Conservation (phyloP, 768 basidiomycete genomes). For the Daedaleopsis sinensis region DNA sequence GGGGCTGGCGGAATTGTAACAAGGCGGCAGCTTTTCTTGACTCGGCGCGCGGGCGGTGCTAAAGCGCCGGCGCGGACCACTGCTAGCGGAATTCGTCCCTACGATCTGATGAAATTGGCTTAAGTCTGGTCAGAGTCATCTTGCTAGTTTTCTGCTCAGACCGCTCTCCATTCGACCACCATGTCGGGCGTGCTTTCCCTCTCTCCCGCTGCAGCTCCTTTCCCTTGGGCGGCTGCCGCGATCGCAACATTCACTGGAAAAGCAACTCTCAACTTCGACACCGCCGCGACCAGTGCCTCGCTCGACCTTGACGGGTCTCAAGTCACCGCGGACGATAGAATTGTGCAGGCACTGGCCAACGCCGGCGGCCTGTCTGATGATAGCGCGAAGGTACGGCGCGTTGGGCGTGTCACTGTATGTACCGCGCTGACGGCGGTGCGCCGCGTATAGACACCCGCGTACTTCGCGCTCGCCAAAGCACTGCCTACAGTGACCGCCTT, state of each 20-base stretch:
- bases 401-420: not conserved
- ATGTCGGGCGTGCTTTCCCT: constrained; percentile 60
- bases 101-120: too few species aligned
- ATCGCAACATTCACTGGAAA: constrained; percentile 68
- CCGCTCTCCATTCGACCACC: constrained; percentile 1
- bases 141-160: not conserved
- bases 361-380: constrained; percentile 61
- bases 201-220: constrained; percentile 68
- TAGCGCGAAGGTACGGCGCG: constrained; percentile 54
- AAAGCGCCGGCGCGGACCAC: too few species aligned
- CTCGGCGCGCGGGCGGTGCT: not conserved
- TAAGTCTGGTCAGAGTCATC: constrained; percentile 2
- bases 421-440: not conserved
- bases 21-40: too few species aligned
- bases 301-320: constrained; percentile 56
- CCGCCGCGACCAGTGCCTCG: constrained; percentile 47
- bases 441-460: constrained; percentile 52
- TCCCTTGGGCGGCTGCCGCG: constrained; percentile 73
- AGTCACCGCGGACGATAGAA: constrained; percentile 62
- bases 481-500: constrained; percentile 59
- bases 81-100: too few species aligned
- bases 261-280: constrained; percentile 65
- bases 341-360: constrained; percentile 67
- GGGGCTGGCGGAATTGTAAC: too few species aligned
- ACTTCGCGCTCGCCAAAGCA: constrained; percentile 63